Evolutionary conservation across 2,329 filamentous ascomycete genomes (phyloP).

Genomic region (Bipolaris zeicola): DNA sequence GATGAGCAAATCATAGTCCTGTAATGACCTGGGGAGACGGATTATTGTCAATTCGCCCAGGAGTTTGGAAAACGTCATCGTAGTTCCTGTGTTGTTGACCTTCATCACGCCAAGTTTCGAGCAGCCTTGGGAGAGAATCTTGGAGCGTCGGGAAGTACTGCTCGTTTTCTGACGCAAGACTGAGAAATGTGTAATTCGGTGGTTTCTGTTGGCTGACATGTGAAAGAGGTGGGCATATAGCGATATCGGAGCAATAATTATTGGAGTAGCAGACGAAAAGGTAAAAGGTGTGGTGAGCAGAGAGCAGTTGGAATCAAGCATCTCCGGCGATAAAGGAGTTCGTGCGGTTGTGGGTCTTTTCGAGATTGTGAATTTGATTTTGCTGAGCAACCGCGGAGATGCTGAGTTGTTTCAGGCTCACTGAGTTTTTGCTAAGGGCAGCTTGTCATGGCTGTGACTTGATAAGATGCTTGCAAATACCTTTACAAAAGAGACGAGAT

Average conservation of each 20-base stretch:
- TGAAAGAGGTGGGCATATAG: slow-evolving; percentile 11
- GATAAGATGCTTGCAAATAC: neutral
- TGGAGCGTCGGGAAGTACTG: neutral
- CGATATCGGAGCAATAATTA: slow-evolving; percentile 17
- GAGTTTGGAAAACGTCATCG: slow-evolving; percentile 16
- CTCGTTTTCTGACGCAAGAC: neutral
- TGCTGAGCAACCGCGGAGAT: slow-evolving; percentile 14
- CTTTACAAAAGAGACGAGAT: neutral
- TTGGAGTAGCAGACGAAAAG: slow-evolving; percentile 6
- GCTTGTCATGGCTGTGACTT: neutral
- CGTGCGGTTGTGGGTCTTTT: slow-evolving; percentile 1
- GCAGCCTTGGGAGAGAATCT: neutral
- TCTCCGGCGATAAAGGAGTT: slow-evolving; percentile 4
- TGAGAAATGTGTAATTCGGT: neutral
- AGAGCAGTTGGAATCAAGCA: neutral
- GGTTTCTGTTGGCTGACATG: neutral
- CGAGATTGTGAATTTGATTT: slow-evolving; percentile 4
- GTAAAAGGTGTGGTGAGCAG: neutral
- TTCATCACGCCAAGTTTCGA: neutral
- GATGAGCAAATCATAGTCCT: neutral
- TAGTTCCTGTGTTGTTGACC: neutral
- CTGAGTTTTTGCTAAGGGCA: neutral
- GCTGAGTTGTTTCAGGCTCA: neutral
- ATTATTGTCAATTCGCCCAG: neutral
- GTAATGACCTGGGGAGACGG: neutral